These are phyloP conservation scores for Psilocybe sp. DNA, from an alignment of 768 basidiomycete genomes.

Conservation along the genomic window DNA sequence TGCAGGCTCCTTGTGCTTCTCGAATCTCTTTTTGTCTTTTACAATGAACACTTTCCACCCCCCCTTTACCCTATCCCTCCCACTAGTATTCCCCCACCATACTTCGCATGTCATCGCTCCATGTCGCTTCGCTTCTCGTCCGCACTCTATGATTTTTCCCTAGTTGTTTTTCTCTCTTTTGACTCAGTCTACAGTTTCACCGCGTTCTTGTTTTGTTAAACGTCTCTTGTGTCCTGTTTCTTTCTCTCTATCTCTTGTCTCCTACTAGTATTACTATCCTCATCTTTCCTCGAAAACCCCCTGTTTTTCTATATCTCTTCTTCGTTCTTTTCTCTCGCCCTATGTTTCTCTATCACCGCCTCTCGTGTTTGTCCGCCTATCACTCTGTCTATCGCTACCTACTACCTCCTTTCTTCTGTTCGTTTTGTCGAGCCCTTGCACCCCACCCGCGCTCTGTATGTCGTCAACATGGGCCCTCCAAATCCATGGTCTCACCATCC, in stretches of 20 bases:
- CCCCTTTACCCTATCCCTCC: conserved; percentile 5
- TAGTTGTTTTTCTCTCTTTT: conserved; percentile 10
- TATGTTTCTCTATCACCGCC: too few relatives aligned
- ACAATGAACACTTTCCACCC: neutral
- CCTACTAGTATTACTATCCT: neutral
- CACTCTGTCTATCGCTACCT: too few relatives aligned
- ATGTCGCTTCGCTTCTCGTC: conserved; percentile 6
- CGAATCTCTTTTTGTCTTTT: too few relatives aligned
- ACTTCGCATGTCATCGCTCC: neutral
- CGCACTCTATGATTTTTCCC: conserved; percentile 9
- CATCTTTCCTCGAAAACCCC: too few relatives aligned
- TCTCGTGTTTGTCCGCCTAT: too few relatives aligned
- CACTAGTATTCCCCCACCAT: conserved; percentile 1
- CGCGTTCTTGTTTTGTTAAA: conserved; percentile 17
- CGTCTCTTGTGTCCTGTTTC: conserved; percentile 5
- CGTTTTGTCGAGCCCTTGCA: too few relatives aligned
- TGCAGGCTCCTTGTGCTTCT: neutral
- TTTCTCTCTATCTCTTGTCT: conserved; percentile 6
- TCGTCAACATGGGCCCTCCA: too few relatives aligned
- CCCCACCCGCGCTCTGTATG: too few relatives aligned
- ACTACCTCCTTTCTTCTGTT: too few relatives aligned
- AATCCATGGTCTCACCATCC: too few relatives aligned
- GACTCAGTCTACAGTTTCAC: conserved; percentile 14
- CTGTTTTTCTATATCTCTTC: too few relatives aligned
- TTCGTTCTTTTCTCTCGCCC: too few relatives aligned